These are phyloP conservation scores for Cadophora gregata DNA, from an alignment of 2,329 filamentous ascomycete species.

Conservation along the genomic window DNA sequence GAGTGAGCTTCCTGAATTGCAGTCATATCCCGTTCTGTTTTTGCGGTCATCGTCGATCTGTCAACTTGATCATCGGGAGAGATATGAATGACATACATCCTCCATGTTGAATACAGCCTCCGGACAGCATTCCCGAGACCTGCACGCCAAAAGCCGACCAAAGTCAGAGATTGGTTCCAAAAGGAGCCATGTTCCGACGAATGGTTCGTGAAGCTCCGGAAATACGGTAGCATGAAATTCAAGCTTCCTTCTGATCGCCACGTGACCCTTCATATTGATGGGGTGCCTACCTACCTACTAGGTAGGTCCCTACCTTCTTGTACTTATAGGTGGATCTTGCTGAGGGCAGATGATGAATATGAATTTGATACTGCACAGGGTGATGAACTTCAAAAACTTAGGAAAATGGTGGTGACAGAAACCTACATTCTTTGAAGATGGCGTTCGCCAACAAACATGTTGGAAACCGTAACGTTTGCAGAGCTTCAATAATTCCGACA, in stretches of 20 bases:
- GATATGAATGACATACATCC: constrained; percentile 21
- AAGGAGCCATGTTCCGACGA: constrained; percentile 24
- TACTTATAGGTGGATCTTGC: neutral
- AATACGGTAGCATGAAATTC: constrained; percentile 11
- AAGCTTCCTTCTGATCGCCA: constrained; percentile 2
- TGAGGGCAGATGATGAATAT: neutral
- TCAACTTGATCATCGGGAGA: constrained; percentile 10
- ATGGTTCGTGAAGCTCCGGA: constrained; percentile 8
- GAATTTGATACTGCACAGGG: neutral
- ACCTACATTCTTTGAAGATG: neutral
- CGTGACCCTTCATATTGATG: neutral
- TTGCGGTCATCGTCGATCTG: constrained; percentile 9
- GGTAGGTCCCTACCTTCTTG: too few relatives aligned
- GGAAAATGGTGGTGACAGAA: neutral
- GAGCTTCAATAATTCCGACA: too few relatives aligned
- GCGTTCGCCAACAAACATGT: too few relatives aligned
- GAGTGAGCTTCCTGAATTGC: neutral
- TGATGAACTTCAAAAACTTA: neutral
- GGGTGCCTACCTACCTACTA: too few relatives aligned
- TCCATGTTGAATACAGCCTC: constrained; percentile 31
- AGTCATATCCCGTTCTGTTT: constrained; percentile 4
- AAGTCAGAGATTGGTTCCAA: constrained; percentile 25
- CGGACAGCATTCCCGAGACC: constrained; percentile 29
- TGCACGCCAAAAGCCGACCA: constrained; percentile 23
- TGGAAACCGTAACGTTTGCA: too few relatives aligned